Base-by-base conservation (phyloP, 163 green algal genomes). In the Prototheca wickerhamii region DNA sequence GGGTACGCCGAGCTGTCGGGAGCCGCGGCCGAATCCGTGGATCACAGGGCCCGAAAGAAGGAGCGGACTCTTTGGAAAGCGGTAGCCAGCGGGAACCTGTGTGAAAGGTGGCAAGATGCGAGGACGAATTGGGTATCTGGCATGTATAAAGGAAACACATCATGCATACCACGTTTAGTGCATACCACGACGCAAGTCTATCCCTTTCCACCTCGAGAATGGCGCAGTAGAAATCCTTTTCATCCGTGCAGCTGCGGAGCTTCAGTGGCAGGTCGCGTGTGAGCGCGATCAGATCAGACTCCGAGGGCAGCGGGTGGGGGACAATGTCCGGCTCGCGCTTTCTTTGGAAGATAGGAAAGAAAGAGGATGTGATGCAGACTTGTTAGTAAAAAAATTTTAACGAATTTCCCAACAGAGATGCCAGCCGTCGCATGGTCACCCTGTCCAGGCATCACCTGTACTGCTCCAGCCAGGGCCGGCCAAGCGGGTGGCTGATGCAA, bases 1-100 rank as follows among this genome's bases (percentile, higher is more conserved):
- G 17, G 87, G 84, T 20, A 87, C 74, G 21, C 91, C 91, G 72
- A 98, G 80, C 73, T 96, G 76, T 52, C 76, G 80, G 76, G 87
- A 95, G 63, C 91, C 91, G 3, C 91, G 79, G 0, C 87, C 86
- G 76, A 93, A 97, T 23, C 91, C 91, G 6, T 59, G 69, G 0
- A 92, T 83, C 2, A 98, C 91, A 1, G 60, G 40, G 2, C 77
- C 87, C 0, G 79, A 28, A 32, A 98, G 49, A 3, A 64, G 42
- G 2, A 97, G n/a, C 2, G 91, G 91, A 3, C 67, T 2, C 56
- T 61, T 6, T 54, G 34, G 52, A 96, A 75, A 1, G 42, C 56
- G n/a, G n/a, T n/a, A n/a, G n/a, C n/a, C n/a, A n/a, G n/a, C n/a
- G n/a, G n/a, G n/a, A n/a, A n/a, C n/a, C n/a, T n/a, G n/a, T n/a